phyloP scores from a whole-genome alignment of 176 grass and related monocot genomes.

The Phoenix roebelenii region DNA sequence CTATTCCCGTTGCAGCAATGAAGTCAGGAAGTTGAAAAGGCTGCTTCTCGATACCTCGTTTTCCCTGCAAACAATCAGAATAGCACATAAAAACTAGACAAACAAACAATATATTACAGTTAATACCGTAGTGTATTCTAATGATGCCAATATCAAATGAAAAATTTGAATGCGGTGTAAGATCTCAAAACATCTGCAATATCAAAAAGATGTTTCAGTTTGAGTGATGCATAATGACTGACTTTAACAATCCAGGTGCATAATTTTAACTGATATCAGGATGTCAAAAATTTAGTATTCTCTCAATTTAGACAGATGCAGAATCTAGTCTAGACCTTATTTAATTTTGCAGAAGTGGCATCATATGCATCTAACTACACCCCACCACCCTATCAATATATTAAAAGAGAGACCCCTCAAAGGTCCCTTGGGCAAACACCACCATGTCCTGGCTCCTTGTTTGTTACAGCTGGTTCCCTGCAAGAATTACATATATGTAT shows the following conservation, averaged over 20 bases:
- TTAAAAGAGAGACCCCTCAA: constrained; percentile 32
- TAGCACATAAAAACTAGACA: constrained; percentile 18
- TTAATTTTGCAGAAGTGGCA: constrained; percentile 11
- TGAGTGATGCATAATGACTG: background rate
- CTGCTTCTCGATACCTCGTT: constrained; percentile 95
- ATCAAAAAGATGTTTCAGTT: constrained; percentile 18
- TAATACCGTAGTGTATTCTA: background rate
- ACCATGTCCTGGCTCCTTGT: constrained; percentile 43
- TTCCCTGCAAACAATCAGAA: constrained; percentile 58
- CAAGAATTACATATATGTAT: constrained; percentile 74
- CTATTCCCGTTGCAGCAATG: constrained; percentile 97
- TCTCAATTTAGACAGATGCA: background rate
- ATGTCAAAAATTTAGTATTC: constrained; percentile 2
- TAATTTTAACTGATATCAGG: constrained; percentile 3
- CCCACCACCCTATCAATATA: constrained; percentile 13
- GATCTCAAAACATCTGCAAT: constrained; percentile 26
- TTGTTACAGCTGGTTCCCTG: constrained; percentile 51
- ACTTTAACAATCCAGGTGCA: background rate
- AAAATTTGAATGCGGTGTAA: constrained; percentile 1
- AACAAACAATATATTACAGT: background rate
- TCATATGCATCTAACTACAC: constrained; percentile 40
- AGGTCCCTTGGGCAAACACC: constrained; percentile 19
- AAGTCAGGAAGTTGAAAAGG: constrained; percentile 96
- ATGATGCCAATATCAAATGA: constrained; percentile 13
- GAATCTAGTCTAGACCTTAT: constrained; percentile 20